These are phyloP conservation scores for Schizosaccharomyces japonicus DNA, from an alignment of 805 yeast species.

Conservation along the genomic window DNA sequence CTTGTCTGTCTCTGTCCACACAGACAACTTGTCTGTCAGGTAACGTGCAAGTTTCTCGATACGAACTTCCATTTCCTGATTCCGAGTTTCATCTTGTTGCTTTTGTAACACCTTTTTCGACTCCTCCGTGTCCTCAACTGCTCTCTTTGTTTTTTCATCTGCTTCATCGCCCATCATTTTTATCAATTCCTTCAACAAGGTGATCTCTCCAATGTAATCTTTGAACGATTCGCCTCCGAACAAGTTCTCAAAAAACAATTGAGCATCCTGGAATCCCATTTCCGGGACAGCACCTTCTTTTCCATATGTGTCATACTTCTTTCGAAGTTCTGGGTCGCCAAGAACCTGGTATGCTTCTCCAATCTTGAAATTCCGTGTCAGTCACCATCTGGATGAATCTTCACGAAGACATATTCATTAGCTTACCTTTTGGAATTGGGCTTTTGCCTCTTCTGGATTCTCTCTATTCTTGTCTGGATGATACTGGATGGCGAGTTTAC, in stretches of 20 bases:
- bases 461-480: constrained; percentile 94
- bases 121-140: constrained; percentile 16
- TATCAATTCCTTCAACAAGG: background rate
- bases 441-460: constrained; percentile 61
- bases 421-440: constrained; percentile 52
- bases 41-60: constrained; percentile 38
- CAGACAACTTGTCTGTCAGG: constrained; percentile 30
- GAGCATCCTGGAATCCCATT: constrained; percentile 47
- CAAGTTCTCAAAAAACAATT: constrained; percentile 58
- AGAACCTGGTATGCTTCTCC: constrained; percentile 37
- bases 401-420: background rate
- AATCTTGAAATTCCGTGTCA: constrained; percentile 18
- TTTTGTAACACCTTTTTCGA: constrained; percentile 19
- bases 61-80: constrained; percentile 29
- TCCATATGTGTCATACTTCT: constrained; percentile 64
- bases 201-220: constrained; percentile 11
- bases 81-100: constrained; percentile 21
- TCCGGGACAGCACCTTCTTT: constrained; percentile 49
- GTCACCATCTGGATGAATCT: constrained; percentile 4
- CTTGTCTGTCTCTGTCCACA: constrained; percentile 36
- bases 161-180: constrained; percentile 3
- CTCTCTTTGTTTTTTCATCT: constrained; percentile 8
- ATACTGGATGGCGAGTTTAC: constrained; percentile 38
- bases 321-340: constrained; percentile 45
- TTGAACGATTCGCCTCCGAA: constrained; percentile 83